Base-by-base conservation (phyloP, 305 asterid genomes). In the Plantago lanceolata region DNA sequence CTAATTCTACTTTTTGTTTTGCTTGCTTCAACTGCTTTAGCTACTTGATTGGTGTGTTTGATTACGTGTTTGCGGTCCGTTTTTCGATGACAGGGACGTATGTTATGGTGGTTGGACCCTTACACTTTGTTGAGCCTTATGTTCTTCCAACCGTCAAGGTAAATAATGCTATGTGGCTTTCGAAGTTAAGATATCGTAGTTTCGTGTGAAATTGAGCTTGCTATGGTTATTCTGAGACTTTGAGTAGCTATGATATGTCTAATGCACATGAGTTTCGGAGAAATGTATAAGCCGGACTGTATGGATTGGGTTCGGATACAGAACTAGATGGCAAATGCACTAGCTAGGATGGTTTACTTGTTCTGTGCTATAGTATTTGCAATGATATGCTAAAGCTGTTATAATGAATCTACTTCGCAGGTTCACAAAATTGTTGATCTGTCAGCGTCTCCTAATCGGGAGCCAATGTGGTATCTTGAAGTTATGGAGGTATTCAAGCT, bases 401-500 rank as follows among this genome's bases (percentile, higher is more conserved):
- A 28, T 62, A 45, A 57, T 53, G 59, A 45, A 57, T 53, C 51
- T 73, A 9, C 16, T 37, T 40, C 66, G 29, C 93, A 89, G 98
- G 96, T 87, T 61, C 97, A 89, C 86, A 89, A 92, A 75, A 75
- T 85, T 56, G 86, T 87, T 63, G 88, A 89, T 68, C 90, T 92
- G 64, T 89, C 97, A 9, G 68, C 69, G 17, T 75, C 72, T 71
- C 91, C 95, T 33, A 87, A 85, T 67, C 82, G 97, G 79, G 96
- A 87, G 78, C 72, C 97, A 45, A 85, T 85, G 96, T 92, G 95
- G 96, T 92, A 89, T 65, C 93, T 92, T 45, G 96, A 92, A 81
- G 96, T 89, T 60, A 59, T 82, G 55, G 96, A 92, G 79, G 90
- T 79, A 61, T 89, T 78, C 79, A 81, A 84, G 64, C 84, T 89